Evolutionary conservation across 352 stramenopile species (phyloP).

Genomic region (Blastocystis sp.): DNA sequence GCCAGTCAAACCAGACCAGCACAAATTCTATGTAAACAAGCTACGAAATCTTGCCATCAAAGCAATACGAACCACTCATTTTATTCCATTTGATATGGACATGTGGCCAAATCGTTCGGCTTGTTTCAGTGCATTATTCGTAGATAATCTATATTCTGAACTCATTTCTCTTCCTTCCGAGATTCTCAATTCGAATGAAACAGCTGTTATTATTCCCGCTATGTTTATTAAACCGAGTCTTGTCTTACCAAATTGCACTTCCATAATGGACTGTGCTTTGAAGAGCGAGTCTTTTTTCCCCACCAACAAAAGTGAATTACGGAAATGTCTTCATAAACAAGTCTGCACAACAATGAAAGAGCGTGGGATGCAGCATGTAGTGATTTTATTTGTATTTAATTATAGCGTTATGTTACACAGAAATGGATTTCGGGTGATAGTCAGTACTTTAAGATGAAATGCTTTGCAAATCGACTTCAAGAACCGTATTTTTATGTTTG

Average conservation of each 20-base stretch:
- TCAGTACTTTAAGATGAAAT: slow-evolving; percentile 20
- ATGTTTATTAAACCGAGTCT: not conserved
- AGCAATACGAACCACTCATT: slow-evolving; percentile 53
- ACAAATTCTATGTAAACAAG: slow-evolving; percentile 35
- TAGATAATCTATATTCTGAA: slow-evolving; percentile 4
- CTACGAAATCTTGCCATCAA: slow-evolving; percentile 59
- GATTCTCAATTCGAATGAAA: not conserved
- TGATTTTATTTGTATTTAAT: not conserved
- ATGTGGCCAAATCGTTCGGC: slow-evolving; percentile 14
- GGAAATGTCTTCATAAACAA: not conserved
- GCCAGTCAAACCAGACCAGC: not conserved
- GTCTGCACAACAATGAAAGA: not conserved
- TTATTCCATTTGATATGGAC: slow-evolving; percentile 59
- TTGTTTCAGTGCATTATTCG: not conserved
- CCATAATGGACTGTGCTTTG: slow-evolving; percentile 12
- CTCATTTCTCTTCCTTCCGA: not conserved
- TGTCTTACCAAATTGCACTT: slow-evolving; percentile 4
- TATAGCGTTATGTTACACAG: not conserved
- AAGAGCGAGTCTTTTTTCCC: not conserved
- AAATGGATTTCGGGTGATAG: not conserved
- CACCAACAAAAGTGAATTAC: slow-evolving; percentile 10
- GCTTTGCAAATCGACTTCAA: slow-evolving; percentile 38
- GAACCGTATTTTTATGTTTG: not conserved
- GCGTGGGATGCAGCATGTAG: slow-evolving; percentile 11
- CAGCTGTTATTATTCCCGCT: slow-evolving; percentile 35